phyloP scores from a whole-genome alignment of 169 alveolate species.

The Eimeria sp. region DNA sequence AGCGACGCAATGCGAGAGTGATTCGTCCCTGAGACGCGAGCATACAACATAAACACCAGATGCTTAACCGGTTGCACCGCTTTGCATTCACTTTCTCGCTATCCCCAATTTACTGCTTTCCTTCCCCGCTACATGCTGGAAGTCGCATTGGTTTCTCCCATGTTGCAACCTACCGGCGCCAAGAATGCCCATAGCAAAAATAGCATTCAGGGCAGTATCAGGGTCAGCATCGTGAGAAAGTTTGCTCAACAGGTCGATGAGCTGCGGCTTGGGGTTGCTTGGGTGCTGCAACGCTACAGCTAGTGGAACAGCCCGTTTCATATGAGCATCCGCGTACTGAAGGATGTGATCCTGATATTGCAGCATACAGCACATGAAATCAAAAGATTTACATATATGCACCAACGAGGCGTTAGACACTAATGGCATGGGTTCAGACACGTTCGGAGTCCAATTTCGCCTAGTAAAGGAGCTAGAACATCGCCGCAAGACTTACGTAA shows the following conservation, averaged over 20 bases:
- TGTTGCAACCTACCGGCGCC: conserved; percentile 92
- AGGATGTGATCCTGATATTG: conserved; percentile 92
- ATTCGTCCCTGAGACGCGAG: conserved; percentile 94
- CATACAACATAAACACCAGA: background rate
- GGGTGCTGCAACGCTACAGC: conserved; percentile 98
- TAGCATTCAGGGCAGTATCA: conserved; percentile 97
- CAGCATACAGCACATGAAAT: background rate
- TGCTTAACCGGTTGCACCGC: background rate
- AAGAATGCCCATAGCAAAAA: conserved; percentile 98
- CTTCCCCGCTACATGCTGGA: background rate
- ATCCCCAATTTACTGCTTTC: background rate
- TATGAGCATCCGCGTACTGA: conserved; percentile 94
- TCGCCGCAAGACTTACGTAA: conserved; percentile 8
- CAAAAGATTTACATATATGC: background rate
- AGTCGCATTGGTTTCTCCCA: background rate
- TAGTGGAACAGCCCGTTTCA: conserved; percentile 98
- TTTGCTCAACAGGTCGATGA: conserved; percentile 94
- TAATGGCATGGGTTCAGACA: no score
- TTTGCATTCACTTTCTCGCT: background rate
- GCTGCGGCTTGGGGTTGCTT: conserved; percentile 97
- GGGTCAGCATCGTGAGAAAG: conserved; percentile 99
- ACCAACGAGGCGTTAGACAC: background rate
- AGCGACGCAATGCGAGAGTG: conserved; percentile 98
- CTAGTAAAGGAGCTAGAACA: background rate
- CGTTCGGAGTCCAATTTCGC: background rate